Percentiles rank a stretch among this genome's conserved stretches.
Evolutionary conservation across 148 eudicot species (phyloP).

Genomic region (Diospyros kaki): DNA sequence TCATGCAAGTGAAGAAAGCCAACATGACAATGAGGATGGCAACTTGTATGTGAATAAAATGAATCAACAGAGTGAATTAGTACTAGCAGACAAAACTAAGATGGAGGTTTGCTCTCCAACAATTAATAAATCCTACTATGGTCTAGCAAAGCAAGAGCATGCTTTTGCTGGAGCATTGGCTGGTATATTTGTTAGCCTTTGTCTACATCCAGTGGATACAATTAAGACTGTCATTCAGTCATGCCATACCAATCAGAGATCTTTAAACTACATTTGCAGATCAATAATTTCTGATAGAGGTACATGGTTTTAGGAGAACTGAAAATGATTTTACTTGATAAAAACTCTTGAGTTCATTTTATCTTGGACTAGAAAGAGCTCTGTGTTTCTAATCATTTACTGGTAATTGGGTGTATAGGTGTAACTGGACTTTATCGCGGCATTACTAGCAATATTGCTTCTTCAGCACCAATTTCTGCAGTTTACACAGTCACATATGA

Average conservation of each 20-base stretch:
- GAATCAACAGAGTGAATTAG: constrained; percentile 14
- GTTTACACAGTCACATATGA: constrained; percentile 91
- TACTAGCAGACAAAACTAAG: constrained; percentile 18
- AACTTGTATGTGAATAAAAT: constrained; percentile 19
- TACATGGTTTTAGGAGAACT: constrained; percentile 12
- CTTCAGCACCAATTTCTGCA: constrained; percentile 96
- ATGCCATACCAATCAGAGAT: constrained; percentile 52
- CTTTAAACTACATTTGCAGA: constrained; percentile 56
- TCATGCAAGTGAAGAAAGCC: constrained; percentile 18
- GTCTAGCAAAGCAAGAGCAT: constrained; percentile 78
- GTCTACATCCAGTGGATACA: constrained; percentile 93
- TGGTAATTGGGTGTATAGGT: constrained; percentile 36
- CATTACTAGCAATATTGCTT: constrained; percentile 77
- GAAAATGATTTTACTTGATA: constrained; percentile 1
- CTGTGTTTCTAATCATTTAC: neutral
- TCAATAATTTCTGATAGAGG: constrained; percentile 92
- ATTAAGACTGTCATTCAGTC: constrained; percentile 87
- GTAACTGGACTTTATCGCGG: constrained; percentile 89
- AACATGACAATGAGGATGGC: constrained; percentile 17
- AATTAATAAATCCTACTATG: constrained; percentile 22
- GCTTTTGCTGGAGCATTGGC: constrained; percentile 95
- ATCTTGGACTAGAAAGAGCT: neutral
- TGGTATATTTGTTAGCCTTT: constrained; percentile 82
- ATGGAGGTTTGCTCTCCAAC: constrained; percentile 27
- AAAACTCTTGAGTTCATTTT: neutral